Conservation (phyloP, 129 eudicot genomes). For the Tagetes erecta region DNA sequence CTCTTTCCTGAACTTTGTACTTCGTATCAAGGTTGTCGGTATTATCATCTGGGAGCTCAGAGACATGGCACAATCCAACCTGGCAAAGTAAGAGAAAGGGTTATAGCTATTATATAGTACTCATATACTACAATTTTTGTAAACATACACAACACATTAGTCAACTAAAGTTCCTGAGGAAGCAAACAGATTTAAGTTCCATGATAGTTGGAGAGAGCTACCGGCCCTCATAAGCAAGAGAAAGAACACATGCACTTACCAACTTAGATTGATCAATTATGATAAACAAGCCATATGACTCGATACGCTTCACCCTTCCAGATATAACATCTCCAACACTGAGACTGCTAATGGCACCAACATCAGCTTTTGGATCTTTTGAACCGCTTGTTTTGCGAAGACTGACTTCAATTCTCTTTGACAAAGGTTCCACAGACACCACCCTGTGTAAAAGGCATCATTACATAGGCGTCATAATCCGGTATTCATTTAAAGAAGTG, state of each 20-base stretch:
- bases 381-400: slow-evolving; percentile 52
- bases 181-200: not conserved
- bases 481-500: not conserved
- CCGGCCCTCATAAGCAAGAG: not conserved
- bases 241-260: slow-evolving; percentile 38
- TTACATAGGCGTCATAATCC: slow-evolving; percentile 12
- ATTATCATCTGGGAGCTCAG: slow-evolving; percentile 83
- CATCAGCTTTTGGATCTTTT: slow-evolving; percentile 38
- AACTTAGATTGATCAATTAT: slow-evolving; percentile 58
- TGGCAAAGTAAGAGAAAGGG: slow-evolving; percentile 21
- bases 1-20: slow-evolving; percentile 73
- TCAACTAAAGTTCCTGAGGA: not conserved
- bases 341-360: slow-evolving; percentile 38
- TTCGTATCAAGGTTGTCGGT: slow-evolving; percentile 47
- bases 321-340: slow-evolving; percentile 60
- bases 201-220: slow-evolving; percentile 8
- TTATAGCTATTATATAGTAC: not conserved
- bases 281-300: slow-evolving; percentile 73
- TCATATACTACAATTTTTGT: not conserved
- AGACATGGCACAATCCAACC: slow-evolving; percentile 88
- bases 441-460: slow-evolving; percentile 53
- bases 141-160: not conserved
- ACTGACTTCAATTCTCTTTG: slow-evolving; percentile 83
- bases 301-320: slow-evolving; percentile 77
- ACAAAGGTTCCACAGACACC: slow-evolving; percentile 75